A percentile compares a stretch with the other conserved stretches of the same genome.
Conservation (phyloP, 345 rosid species). For the Noccaea bulbosa region DNA sequence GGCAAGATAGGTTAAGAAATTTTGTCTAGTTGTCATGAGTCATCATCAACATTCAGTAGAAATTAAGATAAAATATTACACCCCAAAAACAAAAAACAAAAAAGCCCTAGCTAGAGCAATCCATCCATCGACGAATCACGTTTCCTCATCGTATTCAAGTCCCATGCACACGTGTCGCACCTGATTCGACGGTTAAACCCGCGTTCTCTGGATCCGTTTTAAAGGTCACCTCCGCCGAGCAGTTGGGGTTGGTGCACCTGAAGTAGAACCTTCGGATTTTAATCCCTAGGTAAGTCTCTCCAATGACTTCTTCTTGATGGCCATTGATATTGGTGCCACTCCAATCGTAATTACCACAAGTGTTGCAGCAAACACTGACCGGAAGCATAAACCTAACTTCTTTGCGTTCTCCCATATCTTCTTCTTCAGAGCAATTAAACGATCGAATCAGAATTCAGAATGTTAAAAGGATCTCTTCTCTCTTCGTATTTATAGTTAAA, state of each 20-base stretch:
- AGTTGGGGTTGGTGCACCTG: constrained; percentile 77
- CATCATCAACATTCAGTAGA: constrained; percentile 20
- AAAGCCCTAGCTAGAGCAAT: background rate
- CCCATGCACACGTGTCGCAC: constrained; percentile 59
- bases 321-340: constrained; percentile 80
- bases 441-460: background rate
- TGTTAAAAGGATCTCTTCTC: too few relatives aligned
- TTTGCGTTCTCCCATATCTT: constrained; percentile 83
- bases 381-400: constrained; percentile 89
- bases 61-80: too few relatives aligned
- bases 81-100: too few relatives aligned
- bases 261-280: constrained; percentile 77
- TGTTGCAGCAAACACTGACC: constrained; percentile 70
- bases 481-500: too few relatives aligned
- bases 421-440: background rate
- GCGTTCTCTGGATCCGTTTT: constrained; percentile 78
- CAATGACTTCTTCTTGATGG: constrained; percentile 68
- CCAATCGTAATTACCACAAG: constrained; percentile 76
- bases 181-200: constrained; percentile 69
- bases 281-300: constrained; percentile 45
- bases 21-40: constrained; percentile 46
- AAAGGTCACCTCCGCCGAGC: constrained; percentile 65
- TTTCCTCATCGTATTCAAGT: constrained; percentile 49
- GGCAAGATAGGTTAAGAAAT: background rate
- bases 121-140: background rate